Conservation (phyloP, 2,329 filamentous ascomycete species). For the Rachicladosporium sp. region DNA sequence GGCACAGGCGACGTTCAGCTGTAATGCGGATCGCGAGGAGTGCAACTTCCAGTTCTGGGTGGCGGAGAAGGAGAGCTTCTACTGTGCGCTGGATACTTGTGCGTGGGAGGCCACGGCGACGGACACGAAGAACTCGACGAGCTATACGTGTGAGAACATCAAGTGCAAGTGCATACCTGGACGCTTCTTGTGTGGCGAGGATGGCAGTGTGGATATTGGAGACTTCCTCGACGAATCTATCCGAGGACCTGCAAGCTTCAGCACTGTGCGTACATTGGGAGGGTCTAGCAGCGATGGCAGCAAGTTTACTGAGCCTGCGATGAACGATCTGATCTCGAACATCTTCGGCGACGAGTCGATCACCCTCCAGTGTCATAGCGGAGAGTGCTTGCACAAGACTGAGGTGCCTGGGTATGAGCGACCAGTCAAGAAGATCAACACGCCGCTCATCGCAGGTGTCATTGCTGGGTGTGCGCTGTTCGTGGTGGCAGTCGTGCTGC, state of each 20-base stretch:
- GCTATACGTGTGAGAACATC: slow-evolving; percentile 74
- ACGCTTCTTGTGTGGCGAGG: slow-evolving; percentile 86
- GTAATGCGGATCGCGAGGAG: slow-evolving; percentile 57
- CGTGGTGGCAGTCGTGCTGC: slow-evolving; percentile 70
- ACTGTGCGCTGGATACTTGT: slow-evolving; percentile 79
- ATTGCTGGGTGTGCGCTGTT: slow-evolving; percentile 81
- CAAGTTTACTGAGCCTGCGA: slow-evolving; percentile 81
- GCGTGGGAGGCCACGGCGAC: slow-evolving; percentile 57
- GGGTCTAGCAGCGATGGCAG: slow-evolving; percentile 56
- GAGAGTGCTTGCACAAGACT: slow-evolving; percentile 86
- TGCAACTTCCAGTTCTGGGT: slow-evolving; percentile 99
- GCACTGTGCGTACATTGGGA: slow-evolving; percentile 47
- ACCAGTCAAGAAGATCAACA: slow-evolving; percentile 91
- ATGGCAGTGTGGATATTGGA: slow-evolving; percentile 79
- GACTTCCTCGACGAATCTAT: slow-evolving; percentile 79
- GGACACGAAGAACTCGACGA: slow-evolving; percentile 63
- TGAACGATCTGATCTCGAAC: slow-evolving; percentile 78
- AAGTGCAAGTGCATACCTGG: slow-evolving; percentile 79
- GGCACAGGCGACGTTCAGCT: slow-evolving; percentile 90
- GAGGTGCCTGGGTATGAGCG: slow-evolving; percentile 83
- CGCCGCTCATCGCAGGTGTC: slow-evolving; percentile 83
- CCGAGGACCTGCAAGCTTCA: slow-evolving; percentile 75
- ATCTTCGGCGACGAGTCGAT: slow-evolving; percentile 92
- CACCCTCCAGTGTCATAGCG: slow-evolving; percentile 64
- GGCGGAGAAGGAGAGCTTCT: slow-evolving; percentile 86